Conservation (phyloP, 495 filamentous ascomycete genomes). For the Xanthoparmelia taractica region DNA sequence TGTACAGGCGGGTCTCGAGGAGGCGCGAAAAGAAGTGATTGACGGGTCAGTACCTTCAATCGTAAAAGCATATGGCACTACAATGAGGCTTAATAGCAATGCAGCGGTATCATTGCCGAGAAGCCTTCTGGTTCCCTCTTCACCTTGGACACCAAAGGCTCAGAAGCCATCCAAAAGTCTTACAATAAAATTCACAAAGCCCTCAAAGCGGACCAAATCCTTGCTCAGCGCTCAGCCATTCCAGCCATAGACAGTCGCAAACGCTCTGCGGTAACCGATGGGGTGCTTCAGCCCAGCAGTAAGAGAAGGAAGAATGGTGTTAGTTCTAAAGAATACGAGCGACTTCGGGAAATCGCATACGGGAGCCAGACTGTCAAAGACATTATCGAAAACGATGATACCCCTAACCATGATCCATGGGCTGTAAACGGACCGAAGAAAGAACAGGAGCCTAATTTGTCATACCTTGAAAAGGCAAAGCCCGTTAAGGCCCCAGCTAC, state of each 20-base stretch:
- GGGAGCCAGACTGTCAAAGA: conserved; percentile 52
- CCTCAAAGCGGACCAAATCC: conserved; percentile 83
- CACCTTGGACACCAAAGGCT: conserved; percentile 67
- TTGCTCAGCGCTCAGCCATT: conserved; percentile 72
- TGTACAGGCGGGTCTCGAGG: conserved; percentile 72
- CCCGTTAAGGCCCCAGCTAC: conserved; percentile 66
- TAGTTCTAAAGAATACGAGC: conserved; percentile 66
- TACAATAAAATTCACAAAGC: conserved; percentile 60
- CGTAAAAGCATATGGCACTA: background rate
- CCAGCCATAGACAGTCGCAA: conserved; percentile 70
- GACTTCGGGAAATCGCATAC: conserved; percentile 69
- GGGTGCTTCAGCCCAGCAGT: conserved; percentile 55
- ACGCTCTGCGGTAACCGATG: conserved; percentile 54
- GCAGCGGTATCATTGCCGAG: conserved; percentile 74
- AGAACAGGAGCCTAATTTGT: conserved; percentile 45
- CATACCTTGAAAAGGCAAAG: conserved; percentile 56
- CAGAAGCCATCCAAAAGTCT: conserved; percentile 50
- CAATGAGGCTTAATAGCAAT: conserved; percentile 17
- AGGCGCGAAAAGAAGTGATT: conserved; percentile 78
- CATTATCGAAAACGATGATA: conserved; percentile 46
- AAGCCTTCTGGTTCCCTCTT: conserved; percentile 75
- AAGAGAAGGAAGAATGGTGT: conserved; percentile 75
- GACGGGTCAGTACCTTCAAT: conserved; percentile 55
- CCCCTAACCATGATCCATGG: conserved; percentile 70
- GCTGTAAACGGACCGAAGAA: conserved; percentile 38